These are phyloP conservation scores for Yamadazyma takamatsuzukensis DNA, from an alignment of 805 yeast species.

Conservation along the genomic window DNA sequence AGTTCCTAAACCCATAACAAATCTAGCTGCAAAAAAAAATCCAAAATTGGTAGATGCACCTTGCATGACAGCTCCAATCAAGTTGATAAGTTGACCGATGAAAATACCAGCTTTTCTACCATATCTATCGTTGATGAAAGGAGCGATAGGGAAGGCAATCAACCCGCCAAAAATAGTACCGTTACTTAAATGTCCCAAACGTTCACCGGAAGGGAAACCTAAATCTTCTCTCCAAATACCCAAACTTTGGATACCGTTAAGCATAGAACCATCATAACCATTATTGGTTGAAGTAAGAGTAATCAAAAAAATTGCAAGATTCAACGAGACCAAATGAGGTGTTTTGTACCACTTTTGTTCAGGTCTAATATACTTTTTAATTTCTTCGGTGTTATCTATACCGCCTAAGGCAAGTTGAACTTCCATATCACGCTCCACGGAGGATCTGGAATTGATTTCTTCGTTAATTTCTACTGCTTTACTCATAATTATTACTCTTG, in stretches of 20 bases:
- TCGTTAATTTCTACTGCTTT: too few relatives aligned
- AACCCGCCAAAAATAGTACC: constrained; percentile 43
- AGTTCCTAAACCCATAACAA: constrained; percentile 46
- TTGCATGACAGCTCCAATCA: constrained; percentile 37
- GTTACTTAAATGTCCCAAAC: constrained; percentile 38
- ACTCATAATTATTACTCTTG: too few relatives aligned
- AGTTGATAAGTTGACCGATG: constrained; percentile 21
- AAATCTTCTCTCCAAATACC: constrained; percentile 37
- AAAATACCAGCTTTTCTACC: constrained; percentile 36
- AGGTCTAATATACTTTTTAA: constrained; percentile 13
- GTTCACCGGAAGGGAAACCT: constrained; percentile 32
- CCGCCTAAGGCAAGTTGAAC: too few relatives aligned
- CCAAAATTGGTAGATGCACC: constrained; percentile 33
- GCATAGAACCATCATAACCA: constrained; percentile 48
- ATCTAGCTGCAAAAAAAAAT: constrained; percentile 41
- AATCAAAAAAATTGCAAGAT: constrained; percentile 34
- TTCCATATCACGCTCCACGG: too few relatives aligned
- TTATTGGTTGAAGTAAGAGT: constrained; percentile 46
- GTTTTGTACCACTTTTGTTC: constrained; percentile 30
- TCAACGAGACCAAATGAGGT: constrained; percentile 36
- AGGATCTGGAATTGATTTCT: too few relatives aligned
- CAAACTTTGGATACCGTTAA: constrained; percentile 49
- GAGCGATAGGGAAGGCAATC: constrained; percentile 24
- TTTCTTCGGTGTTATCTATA: too few relatives aligned
- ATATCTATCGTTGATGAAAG: constrained; percentile 27